Conservation (phyloP, 2,329 filamentous ascomycete species). For the Thyridium curvatum region DNA sequence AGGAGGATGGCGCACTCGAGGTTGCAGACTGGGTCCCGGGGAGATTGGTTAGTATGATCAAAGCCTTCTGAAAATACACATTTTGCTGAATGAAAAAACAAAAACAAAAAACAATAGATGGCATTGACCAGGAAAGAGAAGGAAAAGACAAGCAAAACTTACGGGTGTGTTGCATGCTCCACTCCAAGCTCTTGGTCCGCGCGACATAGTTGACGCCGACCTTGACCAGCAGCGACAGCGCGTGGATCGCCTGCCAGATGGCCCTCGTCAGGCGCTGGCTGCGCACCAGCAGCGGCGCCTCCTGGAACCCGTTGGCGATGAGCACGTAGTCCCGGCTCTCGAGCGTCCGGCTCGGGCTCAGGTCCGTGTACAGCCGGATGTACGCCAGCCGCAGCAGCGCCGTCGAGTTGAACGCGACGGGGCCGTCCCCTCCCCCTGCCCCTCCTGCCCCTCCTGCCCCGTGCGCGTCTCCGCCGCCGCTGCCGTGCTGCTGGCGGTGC, state of each 20-base stretch:
- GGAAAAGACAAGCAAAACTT: constrained; percentile 21
- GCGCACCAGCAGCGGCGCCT: constrained; percentile 51
- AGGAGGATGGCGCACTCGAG: constrained; percentile 56
- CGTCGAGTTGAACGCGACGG: constrained; percentile 61
- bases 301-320: constrained; percentile 55
- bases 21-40: constrained; percentile 42
- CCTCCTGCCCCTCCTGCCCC: constrained; percentile 38
- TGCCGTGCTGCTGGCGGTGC: constrained; percentile 44
- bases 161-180: constrained; percentile 58
- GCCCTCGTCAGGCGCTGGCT: constrained; percentile 56
- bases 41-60: background rate
- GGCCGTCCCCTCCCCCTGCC: constrained; percentile 35
- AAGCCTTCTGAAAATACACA: background rate
- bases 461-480: no score
- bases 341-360: constrained; percentile 54
- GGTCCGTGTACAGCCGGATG: constrained; percentile 60
- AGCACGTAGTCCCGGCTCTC: constrained; percentile 58
- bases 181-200: constrained; percentile 53
- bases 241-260: constrained; percentile 62
- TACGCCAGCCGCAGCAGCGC: constrained; percentile 55
- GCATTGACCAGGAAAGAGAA: background rate
- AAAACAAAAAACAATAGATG: constrained; percentile 3
- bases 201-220: constrained; percentile 57
- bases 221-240: constrained; percentile 61
- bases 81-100: no score